A percentile compares a stretch with the other conserved stretches of the same genome.
Evolutionary conservation across 176 grass and related monocot genomes (phyloP).

Genomic region (Rhynchospora breviuscula): DNA sequence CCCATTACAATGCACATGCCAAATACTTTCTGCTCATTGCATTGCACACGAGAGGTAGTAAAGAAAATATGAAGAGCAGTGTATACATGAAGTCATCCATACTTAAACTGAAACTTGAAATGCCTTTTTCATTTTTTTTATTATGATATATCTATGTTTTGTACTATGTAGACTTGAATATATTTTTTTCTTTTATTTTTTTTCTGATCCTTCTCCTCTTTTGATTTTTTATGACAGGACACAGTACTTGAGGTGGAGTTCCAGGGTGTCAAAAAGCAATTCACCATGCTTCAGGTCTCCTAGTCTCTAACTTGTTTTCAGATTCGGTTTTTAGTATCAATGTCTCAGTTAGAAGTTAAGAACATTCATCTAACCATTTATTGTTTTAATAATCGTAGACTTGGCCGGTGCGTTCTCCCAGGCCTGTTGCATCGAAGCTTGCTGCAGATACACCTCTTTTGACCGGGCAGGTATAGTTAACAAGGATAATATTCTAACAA

Average conservation of each 20-base stretch:
- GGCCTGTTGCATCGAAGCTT: conserved; percentile 76
- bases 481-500: neutral
- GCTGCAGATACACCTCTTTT: conserved; percentile 80
- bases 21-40: neutral
- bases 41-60: neutral
- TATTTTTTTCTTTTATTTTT: neutral
- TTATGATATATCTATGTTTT: neutral
- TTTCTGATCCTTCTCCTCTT: conserved; percentile 9
- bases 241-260: conserved; percentile 76
- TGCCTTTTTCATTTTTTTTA: neutral
- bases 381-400: conserved; percentile 31
- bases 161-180: neutral
- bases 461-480: conserved; percentile 61
- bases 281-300: conserved; percentile 73
- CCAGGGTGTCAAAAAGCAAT: conserved; percentile 74
- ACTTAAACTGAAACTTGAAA: neutral
- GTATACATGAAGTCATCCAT: neutral
- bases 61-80: neutral
- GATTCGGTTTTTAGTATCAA: neutral
- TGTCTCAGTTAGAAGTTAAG: neutral
- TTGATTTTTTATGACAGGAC: conserved; percentile 44
- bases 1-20: neutral
- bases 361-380: conserved; percentile 16
- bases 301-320: conserved; percentile 28
- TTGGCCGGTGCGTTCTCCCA: conserved; percentile 83